Base-by-base conservation (phyloP, 805 yeast genomes). In the Blastobotrys chiropterorum region DNA sequence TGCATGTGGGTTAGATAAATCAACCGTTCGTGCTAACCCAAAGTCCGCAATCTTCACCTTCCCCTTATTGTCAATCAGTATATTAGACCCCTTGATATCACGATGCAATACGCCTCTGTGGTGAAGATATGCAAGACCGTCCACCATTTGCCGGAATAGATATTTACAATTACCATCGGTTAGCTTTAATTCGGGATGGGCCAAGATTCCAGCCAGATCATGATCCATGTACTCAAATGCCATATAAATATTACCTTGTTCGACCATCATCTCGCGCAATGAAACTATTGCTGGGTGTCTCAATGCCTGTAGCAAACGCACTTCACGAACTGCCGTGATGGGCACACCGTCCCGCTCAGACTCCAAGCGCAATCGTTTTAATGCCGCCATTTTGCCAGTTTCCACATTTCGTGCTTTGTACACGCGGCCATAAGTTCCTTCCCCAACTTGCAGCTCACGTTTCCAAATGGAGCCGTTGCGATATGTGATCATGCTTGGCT, bases 361-460 rank as follows among this genome's bases (percentile, higher is more conserved):
- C 63, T 94, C 97, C 61, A 94, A 75, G 55, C 97, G 70, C 44
- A 94, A 73, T 58, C 84, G 78, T 65, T 94, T 94, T 62, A 94
- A 72, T 1, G 99, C 99, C n/a, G 90, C 94, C 57, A 77, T 71
- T 53, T 79, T 81, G 1, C 79, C 76, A 0, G 96, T 87, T 3
- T 79, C 71, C 14, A 70, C 69, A 65, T 94, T 90, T 47, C 73
- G 74, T 0, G 97, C 96, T 64, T 90, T 89, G 71, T 86, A 90
- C 17, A 94, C 99, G 65, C 88, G 90, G 16, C 99, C 99, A 67
- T 94, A 94, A 0, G 98, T 94, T 7, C 99, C 99, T 69, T 94
- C 98, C n/a, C 99, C 99, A 3, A 94, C 98, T 64, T 94, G 98
- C 41, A 80, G 76, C 0, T 87, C 80, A 50, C 90, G 73, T 57